These are phyloP conservation scores for Penicillium concentricum DNA, from an alignment of 2,329 filamentous ascomycete genomes.

Conservation along the genomic window DNA sequence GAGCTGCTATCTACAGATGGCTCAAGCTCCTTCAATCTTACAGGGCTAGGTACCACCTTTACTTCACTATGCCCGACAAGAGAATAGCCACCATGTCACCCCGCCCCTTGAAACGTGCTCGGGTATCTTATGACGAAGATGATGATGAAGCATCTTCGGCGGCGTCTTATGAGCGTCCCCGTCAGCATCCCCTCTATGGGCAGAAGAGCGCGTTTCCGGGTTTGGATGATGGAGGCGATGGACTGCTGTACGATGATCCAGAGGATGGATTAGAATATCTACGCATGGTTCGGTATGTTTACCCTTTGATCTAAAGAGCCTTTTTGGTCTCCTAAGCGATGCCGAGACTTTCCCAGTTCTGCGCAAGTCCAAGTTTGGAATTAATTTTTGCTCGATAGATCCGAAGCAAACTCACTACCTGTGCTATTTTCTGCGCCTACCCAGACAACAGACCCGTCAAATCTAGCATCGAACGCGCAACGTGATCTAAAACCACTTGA, in stretches of 20 bases:
- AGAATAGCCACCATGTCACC: slow-evolving; percentile 28
- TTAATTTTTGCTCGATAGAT: slow-evolving; percentile 49
- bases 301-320: background rate
- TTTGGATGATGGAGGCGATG: slow-evolving; percentile 53
- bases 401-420: slow-evolving; percentile 72
- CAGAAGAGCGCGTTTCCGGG: slow-evolving; percentile 71
- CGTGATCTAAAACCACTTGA: slow-evolving; percentile 1
- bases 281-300: slow-evolving; percentile 65
- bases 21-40: slow-evolving; percentile 27
- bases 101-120: slow-evolving; percentile 32
- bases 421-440: slow-evolving; percentile 66
- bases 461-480: background rate
- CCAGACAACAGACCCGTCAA: slow-evolving; percentile 20
- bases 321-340: background rate
- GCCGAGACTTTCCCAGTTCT: background rate
- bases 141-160: slow-evolving; percentile 25
- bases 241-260: slow-evolving; percentile 67
- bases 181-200: slow-evolving; percentile 64
- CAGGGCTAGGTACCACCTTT: slow-evolving; percentile 1
- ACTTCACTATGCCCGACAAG: slow-evolving; percentile 34
- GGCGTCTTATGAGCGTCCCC: slow-evolving; percentile 39
- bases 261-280: slow-evolving; percentile 69
- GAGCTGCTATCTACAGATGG: slow-evolving; percentile 4
- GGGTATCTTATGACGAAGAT: slow-evolving; percentile 30
- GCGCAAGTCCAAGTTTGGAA: background rate